Evolutionary conservation across 2,329 filamentous ascomycete genomes (phyloP).

Genomic region (Lasiodiplodia sp.): DNA sequence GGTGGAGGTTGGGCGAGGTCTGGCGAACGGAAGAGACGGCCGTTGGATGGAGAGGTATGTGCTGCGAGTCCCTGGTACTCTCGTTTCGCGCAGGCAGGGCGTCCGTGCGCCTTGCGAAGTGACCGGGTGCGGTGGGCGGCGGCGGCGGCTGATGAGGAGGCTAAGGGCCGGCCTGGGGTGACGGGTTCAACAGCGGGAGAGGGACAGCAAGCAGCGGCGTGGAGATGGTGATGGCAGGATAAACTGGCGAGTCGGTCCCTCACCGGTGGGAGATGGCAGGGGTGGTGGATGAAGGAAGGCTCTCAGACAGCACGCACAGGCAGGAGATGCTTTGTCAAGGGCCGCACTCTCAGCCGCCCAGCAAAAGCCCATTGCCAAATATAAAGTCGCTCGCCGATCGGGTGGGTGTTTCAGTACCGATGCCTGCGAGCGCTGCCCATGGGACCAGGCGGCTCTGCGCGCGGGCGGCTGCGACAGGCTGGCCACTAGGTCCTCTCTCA

Average conservation of each 20-base stretch:
- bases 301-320: slow-evolving; percentile 20
- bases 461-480: neutral
- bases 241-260: slow-evolving; percentile 21
- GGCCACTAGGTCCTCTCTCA: neutral
- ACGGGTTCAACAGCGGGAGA: slow-evolving; percentile 10
- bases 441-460: slow-evolving; percentile 21
- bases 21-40: slow-evolving; percentile 15
- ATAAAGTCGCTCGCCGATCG: slow-evolving; percentile 20
- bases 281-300: too few relatives aligned
- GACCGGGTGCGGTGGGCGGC: slow-evolving; percentile 26
- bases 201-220: slow-evolving; percentile 3
- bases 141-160: slow-evolving; percentile 6
- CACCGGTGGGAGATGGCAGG: slow-evolving; percentile 15
- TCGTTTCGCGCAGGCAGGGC: slow-evolving; percentile 30
- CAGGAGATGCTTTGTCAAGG: slow-evolving; percentile 24
- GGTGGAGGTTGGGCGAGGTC: neutral
- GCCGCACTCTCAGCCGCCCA: neutral
- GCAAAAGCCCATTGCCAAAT: slow-evolving; percentile 21
- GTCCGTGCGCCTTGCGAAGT: slow-evolving; percentile 33
- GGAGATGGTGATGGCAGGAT: slow-evolving; percentile 1
- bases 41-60: slow-evolving; percentile 30
- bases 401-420: slow-evolving; percentile 14
- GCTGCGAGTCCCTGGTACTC: slow-evolving; percentile 28
- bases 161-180: slow-evolving; percentile 3
- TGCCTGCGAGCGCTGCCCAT: neutral